These are phyloP conservation scores for Fragilaria crotonensis DNA, from an alignment of 108 stramenopile species.

Conservation along the genomic window DNA sequence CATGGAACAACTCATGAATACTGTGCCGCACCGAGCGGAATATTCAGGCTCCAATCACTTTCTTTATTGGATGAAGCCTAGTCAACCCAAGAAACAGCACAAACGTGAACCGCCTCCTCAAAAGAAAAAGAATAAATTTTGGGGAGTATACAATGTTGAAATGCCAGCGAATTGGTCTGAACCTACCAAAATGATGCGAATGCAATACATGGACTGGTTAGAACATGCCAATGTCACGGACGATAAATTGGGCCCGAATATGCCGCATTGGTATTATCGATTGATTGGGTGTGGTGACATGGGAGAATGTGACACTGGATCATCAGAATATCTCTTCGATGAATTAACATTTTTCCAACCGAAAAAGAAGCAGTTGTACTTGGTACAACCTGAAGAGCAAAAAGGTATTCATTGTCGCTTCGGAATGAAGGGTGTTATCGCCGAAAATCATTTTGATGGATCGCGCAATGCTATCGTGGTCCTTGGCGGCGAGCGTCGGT, in stretches of 20 bases:
- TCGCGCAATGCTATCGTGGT: constrained; percentile 81
- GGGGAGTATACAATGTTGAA: constrained; percentile 5
- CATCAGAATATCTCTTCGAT: constrained; percentile 70
- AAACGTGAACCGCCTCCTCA: constrained; percentile 2
- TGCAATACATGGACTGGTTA: constrained; percentile 84
- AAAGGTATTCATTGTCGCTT: constrained; percentile 92
- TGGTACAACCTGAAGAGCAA: constrained; percentile 24
- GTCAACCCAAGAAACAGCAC: constrained; percentile 12
- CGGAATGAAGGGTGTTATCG: constrained; percentile 86
- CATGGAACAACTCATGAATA: constrained; percentile 63
- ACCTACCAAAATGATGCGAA: constrained; percentile 65
- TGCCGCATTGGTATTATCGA: constrained; percentile 90
- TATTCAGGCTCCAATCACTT: constrained; percentile 85
- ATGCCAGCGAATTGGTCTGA: constrained; percentile 46
- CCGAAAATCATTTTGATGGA: constrained; percentile 91
- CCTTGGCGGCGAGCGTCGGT: constrained; percentile 73
- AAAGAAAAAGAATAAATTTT: constrained; percentile 1
- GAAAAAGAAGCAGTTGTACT: constrained; percentile 11
- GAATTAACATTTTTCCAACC: constrained; percentile 89
- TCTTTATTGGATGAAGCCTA: constrained; percentile 83
- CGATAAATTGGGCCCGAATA: constrained; percentile 54
- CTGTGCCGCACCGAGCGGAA: constrained; percentile 63
- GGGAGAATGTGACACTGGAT: constrained; percentile 32
- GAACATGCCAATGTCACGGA: constrained; percentile 60
- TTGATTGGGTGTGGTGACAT: constrained; percentile 48